Percentiles rank a stretch among this genome's conserved stretches.
phyloP scores from a whole-genome alignment of 371 early-diverging fungal genomes.

The Rhizopus arrhizus region DNA sequence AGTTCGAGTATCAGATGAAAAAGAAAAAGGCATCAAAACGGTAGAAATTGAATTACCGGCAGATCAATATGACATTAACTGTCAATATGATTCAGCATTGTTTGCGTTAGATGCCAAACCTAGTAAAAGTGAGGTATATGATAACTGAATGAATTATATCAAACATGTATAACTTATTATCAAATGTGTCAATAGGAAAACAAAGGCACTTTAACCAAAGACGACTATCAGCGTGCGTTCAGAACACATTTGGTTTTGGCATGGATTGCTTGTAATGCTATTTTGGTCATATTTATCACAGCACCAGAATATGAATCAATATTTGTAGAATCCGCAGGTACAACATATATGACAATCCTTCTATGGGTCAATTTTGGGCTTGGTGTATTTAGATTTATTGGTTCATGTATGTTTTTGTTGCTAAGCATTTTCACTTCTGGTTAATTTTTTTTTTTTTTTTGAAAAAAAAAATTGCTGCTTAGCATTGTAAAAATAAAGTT shows the following conservation, averaged over 20 bases:
- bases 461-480: not conserved
- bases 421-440: slow-evolving; percentile 42
- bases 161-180: no score
- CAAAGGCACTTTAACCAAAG: slow-evolving; percentile 51
- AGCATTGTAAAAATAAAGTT: no score
- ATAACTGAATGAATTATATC: not conserved
- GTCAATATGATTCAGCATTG: slow-evolving; percentile 73
- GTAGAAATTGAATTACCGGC: slow-evolving; percentile 67
- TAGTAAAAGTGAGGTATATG: slow-evolving; percentile 5
- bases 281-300: slow-evolving; percentile 68
- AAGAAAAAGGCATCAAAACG: slow-evolving; percentile 49
- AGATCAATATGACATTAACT: slow-evolving; percentile 73
- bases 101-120: slow-evolving; percentile 47
- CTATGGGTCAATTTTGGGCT: slow-evolving; percentile 87
- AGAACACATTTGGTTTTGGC: slow-evolving; percentile 76
- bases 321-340: slow-evolving; percentile 41
- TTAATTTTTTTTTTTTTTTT: slow-evolving; percentile 1
- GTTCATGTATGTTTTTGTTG: slow-evolving; percentile 73
- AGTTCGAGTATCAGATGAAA: slow-evolving; percentile 55
- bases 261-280: slow-evolving; percentile 88
- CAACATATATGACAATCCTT: slow-evolving; percentile 78
- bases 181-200: not conserved
- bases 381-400: slow-evolving; percentile 79
- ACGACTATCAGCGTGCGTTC: slow-evolving; percentile 85
- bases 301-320: slow-evolving; percentile 37